Percentiles rank a stretch among this genome's conserved stretches.
phyloP scores from a whole-genome alignment of 805 yeast genomes.

The Starmerella apis region DNA sequence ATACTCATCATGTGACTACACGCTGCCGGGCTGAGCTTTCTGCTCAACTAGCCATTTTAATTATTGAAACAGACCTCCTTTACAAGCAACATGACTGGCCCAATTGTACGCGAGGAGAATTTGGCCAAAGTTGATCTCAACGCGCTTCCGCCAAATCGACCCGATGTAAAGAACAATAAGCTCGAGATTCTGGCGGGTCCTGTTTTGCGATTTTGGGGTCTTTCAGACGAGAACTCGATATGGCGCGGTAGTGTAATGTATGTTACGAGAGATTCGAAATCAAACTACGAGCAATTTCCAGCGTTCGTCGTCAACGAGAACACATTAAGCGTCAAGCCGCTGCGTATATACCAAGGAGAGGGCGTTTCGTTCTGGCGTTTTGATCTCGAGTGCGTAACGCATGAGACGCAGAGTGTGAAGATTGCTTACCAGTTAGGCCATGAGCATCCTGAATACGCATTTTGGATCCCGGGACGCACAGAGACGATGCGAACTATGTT shows the following conservation, averaged over 20 bases:
- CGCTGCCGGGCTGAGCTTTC: no score
- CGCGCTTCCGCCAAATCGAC: slow-evolving; percentile 16
- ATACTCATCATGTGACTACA: no score
- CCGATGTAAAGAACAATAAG: slow-evolving; percentile 7
- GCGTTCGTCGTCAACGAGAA: slow-evolving; percentile 28
- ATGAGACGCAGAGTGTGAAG: slow-evolving; percentile 42
- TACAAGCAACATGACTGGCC: background rate
- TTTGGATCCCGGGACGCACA: slow-evolving; percentile 52
- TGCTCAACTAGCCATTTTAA: no score
- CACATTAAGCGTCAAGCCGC: slow-evolving; percentile 36
- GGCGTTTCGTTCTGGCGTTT: slow-evolving; percentile 53
- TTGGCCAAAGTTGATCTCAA: slow-evolving; percentile 10
- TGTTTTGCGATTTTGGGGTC: slow-evolving; percentile 53
- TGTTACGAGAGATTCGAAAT: slow-evolving; percentile 41
- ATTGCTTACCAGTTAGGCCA: slow-evolving; percentile 52
- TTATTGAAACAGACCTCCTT: background rate
- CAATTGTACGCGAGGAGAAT: slow-evolving; percentile 12
- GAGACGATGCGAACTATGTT: slow-evolving; percentile 75
- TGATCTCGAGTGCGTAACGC: slow-evolving; percentile 42
- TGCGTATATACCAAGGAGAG: slow-evolving; percentile 36
- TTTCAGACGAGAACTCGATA: slow-evolving; percentile 38
- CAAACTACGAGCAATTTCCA: slow-evolving; percentile 27
- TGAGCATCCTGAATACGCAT: slow-evolving; percentile 42
- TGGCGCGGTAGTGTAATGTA: slow-evolving; percentile 64
- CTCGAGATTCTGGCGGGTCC: slow-evolving; percentile 49